Evolutionary conservation across 768 basidiomycete species (phyloP).

Genomic region (Psilocybe cubensis): DNA sequence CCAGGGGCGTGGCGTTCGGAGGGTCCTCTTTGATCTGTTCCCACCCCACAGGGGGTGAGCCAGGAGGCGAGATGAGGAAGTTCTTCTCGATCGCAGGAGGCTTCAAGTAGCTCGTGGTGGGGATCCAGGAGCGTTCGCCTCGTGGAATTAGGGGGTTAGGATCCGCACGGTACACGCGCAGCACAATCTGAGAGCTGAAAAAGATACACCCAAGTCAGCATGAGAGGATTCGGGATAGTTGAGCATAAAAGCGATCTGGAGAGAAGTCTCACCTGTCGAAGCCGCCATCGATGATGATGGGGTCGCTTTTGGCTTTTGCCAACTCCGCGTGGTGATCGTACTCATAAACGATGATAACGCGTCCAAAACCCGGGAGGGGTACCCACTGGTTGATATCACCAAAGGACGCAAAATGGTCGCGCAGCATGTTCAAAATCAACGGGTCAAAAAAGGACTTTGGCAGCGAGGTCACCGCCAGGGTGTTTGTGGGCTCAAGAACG

Average conservation of each 20-base stretch:
- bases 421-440: constrained; percentile 64
- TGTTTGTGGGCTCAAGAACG: constrained; percentile 63
- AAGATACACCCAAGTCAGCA: constrained; percentile 8
- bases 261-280: constrained; percentile 52
- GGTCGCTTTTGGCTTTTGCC: constrained; percentile 71
- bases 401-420: constrained; percentile 72
- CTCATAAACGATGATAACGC: constrained; percentile 83
- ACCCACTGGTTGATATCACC: constrained; percentile 92
- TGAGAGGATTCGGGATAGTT: background rate
- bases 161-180: constrained; percentile 78
- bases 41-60: constrained; percentile 97
- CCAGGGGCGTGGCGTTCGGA: constrained; percentile 82
- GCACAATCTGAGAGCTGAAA: constrained; percentile 48
- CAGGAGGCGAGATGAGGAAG: constrained; percentile 97
- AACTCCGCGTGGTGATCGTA: constrained; percentile 63
- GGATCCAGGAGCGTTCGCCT: constrained; percentile 33
- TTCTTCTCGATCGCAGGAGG: constrained; percentile 89
- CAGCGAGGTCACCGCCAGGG: constrained; percentile 79
- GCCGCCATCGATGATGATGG: constrained; percentile 58
- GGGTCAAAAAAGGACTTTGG: constrained; percentile 81
- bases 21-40: constrained; percentile 90
- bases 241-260: constrained; percentile 8
- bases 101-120: constrained; percentile 59
- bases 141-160: constrained; percentile 60
- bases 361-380: constrained; percentile 77